Evolutionary conservation across 192 early-diverging fungal genomes (phyloP).

Genomic region (Helicostylum pulchrum): DNA sequence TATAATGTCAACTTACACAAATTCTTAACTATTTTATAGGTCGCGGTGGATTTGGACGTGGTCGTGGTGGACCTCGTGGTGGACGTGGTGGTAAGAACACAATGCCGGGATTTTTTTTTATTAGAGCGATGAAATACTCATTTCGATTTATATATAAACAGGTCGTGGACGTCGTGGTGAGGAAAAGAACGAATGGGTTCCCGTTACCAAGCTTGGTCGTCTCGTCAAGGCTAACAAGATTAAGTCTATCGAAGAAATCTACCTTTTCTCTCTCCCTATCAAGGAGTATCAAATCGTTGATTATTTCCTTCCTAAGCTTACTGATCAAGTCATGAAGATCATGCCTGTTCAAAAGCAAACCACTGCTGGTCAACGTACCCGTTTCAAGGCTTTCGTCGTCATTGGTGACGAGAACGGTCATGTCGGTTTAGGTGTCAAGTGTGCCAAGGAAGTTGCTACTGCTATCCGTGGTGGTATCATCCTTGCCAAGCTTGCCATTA

Average conservation of each 20-base stretch:
- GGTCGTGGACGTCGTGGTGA: constrained; percentile 83
- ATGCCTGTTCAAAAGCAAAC: constrained; percentile 99
- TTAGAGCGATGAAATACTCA: neutral
- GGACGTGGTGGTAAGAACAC: constrained; percentile 54
- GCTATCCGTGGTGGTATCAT: constrained; percentile 98
- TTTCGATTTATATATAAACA: too few species aligned
- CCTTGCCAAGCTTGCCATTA: constrained; percentile 96
- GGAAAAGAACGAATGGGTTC: constrained; percentile 80
- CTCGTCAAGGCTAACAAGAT: constrained; percentile 98
- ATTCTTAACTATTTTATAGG: constrained; percentile 33
- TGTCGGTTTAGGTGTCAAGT: constrained; percentile 99
- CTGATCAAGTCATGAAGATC: constrained; percentile 99
- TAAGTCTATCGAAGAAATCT: constrained; percentile 96
- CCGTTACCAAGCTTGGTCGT: constrained; percentile 98
- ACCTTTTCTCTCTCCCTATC: constrained; percentile 97
- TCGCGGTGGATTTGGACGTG: constrained; percentile 81
- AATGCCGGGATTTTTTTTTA: constrained; percentile 13
- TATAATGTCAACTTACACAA: neutral
- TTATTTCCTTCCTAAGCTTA: constrained; percentile 89
- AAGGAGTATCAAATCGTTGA: constrained; percentile 99
- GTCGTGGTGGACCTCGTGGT: constrained; percentile 73
- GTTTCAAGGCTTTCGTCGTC: constrained; percentile 99
- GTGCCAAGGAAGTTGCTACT: constrained; percentile 99
- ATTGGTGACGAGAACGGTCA: constrained; percentile 97
- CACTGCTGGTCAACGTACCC: constrained; percentile 98